A percentile compares a stretch with the other conserved stretches of the same genome.
These are phyloP conservation scores for Apiospora hydei DNA, from an alignment of 2,329 filamentous ascomycete genomes.

Conservation along the genomic window DNA sequence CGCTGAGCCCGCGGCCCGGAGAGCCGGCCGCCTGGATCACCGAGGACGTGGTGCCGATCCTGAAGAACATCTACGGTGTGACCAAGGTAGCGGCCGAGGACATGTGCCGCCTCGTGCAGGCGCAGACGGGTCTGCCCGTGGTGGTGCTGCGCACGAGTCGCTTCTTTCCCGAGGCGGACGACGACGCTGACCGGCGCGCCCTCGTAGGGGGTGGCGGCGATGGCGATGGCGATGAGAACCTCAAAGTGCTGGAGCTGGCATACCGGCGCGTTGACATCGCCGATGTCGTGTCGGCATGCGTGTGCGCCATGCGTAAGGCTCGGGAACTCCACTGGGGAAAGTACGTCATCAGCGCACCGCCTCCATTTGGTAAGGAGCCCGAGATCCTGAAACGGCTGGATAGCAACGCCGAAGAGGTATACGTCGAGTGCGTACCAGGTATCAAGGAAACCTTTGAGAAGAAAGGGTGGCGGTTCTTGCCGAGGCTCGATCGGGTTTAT, in stretches of 20 bases:
- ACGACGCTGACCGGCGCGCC: slow-evolving; percentile 49
- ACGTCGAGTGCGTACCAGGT: slow-evolving; percentile 38
- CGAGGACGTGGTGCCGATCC: slow-evolving; percentile 48
- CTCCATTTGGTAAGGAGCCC: slow-evolving; percentile 45
- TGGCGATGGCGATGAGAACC: slow-evolving; percentile 39
- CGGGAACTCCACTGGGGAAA: slow-evolving; percentile 44
- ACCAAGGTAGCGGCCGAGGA: slow-evolving; percentile 59
- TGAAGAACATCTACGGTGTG: slow-evolving; percentile 58
- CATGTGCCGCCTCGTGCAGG: slow-evolving; percentile 51
- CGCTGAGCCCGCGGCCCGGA: slow-evolving; percentile 46
- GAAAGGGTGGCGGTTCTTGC: slow-evolving; percentile 47
- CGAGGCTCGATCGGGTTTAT: slow-evolving; percentile 53
- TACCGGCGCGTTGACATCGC: slow-evolving; percentile 53
- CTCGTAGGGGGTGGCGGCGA: slow-evolving; percentile 43
- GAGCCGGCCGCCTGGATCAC: slow-evolving; percentile 53
- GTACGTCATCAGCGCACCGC: slow-evolving; percentile 54
- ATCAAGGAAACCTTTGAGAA: slow-evolving; percentile 41
- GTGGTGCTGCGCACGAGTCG: slow-evolving; percentile 55
- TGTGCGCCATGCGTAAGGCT: slow-evolving; percentile 47
- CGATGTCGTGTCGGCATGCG: slow-evolving; percentile 51
- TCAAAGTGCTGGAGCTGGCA: slow-evolving; percentile 56
- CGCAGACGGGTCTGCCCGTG: slow-evolving; percentile 47
- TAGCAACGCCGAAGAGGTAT: slow-evolving; percentile 40
- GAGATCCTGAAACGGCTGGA: slow-evolving; percentile 45
- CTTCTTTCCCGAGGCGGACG: slow-evolving; percentile 58